Evolutionary conservation across 179 eudicot species (phyloP).

Genomic region (Actinidia arguta): DNA sequence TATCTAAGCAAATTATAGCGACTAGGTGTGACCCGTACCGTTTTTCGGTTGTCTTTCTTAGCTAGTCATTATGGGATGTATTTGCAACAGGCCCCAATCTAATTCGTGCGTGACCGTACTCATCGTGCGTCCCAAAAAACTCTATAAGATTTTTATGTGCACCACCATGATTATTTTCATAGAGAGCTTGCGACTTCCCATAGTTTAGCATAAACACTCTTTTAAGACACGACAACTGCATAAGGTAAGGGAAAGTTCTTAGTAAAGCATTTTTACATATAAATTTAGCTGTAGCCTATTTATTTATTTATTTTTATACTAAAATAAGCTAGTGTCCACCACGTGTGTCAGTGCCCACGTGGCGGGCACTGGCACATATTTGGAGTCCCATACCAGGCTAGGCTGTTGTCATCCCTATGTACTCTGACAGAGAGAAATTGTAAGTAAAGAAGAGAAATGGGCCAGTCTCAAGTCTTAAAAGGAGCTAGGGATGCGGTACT

Average conservation of each 20-base stretch:
- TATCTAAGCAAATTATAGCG: background rate
- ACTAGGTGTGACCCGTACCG: too few species aligned
- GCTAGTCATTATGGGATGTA: too few species aligned
- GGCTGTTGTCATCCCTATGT: conserved; percentile 31
- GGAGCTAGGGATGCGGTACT: conserved; percentile 12
- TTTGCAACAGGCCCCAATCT: background rate
- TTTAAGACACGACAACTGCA: too few species aligned
- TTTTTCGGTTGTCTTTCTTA: too few species aligned
- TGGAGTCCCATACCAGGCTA: conserved; percentile 10
- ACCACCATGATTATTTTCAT: background rate
- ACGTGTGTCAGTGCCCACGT: background rate
- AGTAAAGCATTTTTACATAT: background rate
- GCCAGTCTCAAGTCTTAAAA: conserved; percentile 22
- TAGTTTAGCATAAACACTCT: too few species aligned
- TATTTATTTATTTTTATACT: background rate
- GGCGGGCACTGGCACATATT: conserved; percentile 13
- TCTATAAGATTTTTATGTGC: too few species aligned
- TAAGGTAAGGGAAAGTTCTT: background rate
- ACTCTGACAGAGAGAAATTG: conserved; percentile 13
- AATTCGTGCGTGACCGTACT: background rate
- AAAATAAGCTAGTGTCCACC: background rate
- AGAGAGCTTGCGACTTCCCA: too few species aligned
- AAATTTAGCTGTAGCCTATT: background rate
- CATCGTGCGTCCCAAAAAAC: too few species aligned
- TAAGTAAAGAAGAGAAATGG: conserved; percentile 23